Percentiles rank a stretch among this genome's conserved stretches.
These are phyloP conservation scores for Diaporthe sp. DNA, from an alignment of 2,329 filamentous ascomycete species.

Conservation along the genomic window DNA sequence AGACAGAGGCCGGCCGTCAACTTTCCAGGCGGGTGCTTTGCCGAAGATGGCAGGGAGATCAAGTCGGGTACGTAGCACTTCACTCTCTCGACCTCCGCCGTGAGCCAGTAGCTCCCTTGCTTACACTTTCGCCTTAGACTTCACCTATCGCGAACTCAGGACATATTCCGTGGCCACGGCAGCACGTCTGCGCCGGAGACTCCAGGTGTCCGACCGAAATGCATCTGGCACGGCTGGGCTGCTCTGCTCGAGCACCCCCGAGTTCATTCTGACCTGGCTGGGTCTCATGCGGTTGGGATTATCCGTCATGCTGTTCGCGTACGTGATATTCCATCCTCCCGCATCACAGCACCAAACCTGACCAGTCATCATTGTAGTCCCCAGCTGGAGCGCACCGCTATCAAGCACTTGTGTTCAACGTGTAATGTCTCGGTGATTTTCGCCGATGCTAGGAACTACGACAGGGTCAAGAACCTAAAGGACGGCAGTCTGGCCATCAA, in stretches of 20 bases:
- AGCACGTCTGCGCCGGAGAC: constrained; percentile 36
- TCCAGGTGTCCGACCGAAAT: constrained; percentile 38
- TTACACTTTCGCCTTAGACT: constrained; percentile 26
- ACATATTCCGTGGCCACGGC: constrained; percentile 47
- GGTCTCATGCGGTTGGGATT: constrained; percentile 69
- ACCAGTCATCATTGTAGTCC: constrained; percentile 54
- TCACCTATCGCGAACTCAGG: constrained; percentile 50
- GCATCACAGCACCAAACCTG: not conserved
- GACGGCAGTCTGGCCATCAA: constrained; percentile 40
- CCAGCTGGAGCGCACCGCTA: constrained; percentile 60
- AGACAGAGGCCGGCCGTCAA: constrained; percentile 57
- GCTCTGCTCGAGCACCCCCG: constrained; percentile 67
- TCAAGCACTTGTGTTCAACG: constrained; percentile 65
- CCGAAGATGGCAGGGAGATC: constrained; percentile 36
- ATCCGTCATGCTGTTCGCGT: constrained; percentile 70
- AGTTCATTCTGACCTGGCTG: constrained; percentile 73
- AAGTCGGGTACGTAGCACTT: constrained; percentile 58
- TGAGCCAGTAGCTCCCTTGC: constrained; percentile 24
- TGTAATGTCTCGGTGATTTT: constrained; percentile 61
- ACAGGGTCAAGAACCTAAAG: constrained; percentile 28
- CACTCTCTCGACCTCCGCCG: constrained; percentile 44
- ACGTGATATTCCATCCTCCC: constrained; percentile 41
- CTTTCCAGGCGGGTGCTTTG: constrained; percentile 38
- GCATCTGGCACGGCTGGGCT: constrained; percentile 57
- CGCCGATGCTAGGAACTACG: constrained; percentile 54